phyloP scores from a whole-genome alignment of 1,284 basidiomycete species.

The Rhodofomes roseus region DNA sequence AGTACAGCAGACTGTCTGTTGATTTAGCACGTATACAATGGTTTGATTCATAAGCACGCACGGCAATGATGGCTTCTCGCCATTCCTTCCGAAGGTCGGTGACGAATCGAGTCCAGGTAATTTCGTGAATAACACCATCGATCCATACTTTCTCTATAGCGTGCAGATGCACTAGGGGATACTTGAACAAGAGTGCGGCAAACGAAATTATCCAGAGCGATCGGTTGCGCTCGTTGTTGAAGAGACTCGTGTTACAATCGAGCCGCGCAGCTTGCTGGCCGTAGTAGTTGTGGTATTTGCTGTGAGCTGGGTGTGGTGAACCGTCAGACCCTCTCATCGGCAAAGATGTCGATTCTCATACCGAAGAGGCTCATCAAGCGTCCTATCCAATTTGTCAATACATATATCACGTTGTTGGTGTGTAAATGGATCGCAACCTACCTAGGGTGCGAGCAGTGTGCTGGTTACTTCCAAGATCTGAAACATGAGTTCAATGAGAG shows the following conservation, averaged over 20 bases:
- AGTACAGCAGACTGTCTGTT: conserved; percentile 37
- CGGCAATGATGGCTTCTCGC: conserved; percentile 46
- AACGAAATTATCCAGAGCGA: conserved; percentile 31
- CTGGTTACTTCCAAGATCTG: conserved; percentile 14
- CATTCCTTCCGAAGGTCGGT: conserved; percentile 44
- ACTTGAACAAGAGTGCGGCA: conserved; percentile 39
- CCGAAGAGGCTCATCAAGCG: conserved; percentile 46
- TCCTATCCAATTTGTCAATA: conserved; percentile 25
- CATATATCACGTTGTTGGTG: too few relatives aligned
- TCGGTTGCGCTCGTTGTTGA: conserved; percentile 23
- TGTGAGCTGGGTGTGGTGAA: conserved; percentile 27
- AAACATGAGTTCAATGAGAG: too few relatives aligned
- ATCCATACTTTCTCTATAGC: conserved; percentile 38
- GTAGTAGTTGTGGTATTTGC: conserved; percentile 46
- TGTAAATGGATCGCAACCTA: conserved; percentile 16
- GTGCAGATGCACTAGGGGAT: conserved; percentile 38
- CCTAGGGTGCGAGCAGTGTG: conserved; percentile 37
- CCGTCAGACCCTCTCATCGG: background rate
- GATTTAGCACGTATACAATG: background rate
- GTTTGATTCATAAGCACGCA: conserved; percentile 27
- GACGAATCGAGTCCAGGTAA: conserved; percentile 39
- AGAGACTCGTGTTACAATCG: conserved; percentile 39
- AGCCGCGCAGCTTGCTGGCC: conserved; percentile 52
- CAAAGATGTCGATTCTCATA: conserved; percentile 17
- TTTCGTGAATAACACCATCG: conserved; percentile 35